These are phyloP conservation scores for Pseudonitzschia delicatissima DNA, from an alignment of 108 stramenopile species.

Conservation along the genomic window DNA sequence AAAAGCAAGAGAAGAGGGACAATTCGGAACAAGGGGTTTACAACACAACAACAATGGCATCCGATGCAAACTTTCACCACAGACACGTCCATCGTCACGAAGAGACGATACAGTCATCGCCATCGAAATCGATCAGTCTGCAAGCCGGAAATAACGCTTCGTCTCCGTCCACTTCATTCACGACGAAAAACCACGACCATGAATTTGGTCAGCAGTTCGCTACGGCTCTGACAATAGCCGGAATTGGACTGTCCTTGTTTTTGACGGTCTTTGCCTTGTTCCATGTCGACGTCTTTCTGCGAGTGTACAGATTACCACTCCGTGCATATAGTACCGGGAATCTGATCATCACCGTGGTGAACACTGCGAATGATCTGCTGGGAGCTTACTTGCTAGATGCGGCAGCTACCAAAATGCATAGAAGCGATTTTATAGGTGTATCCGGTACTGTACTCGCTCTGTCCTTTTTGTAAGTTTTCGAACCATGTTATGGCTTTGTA, in stretches of 20 bases:
- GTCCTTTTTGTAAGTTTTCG: constrained; percentile 26
- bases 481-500: too few relatives aligned
- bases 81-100: not conserved
- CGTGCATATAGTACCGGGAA: constrained; percentile 35
- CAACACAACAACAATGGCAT: not conserved
- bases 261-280: constrained; percentile 39
- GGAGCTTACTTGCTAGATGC: constrained; percentile 42
- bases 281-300: constrained; percentile 48
- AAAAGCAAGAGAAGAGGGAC: too few relatives aligned
- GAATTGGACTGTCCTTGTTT: constrained; percentile 29
- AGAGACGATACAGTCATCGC: not conserved
- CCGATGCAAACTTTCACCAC: not conserved
- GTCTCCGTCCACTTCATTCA: too few relatives aligned
- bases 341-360: constrained; percentile 35
- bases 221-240: constrained; percentile 32
- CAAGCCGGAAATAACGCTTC: too few relatives aligned
- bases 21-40: too few relatives aligned
- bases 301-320: constrained; percentile 38
- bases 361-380: constrained; percentile 33
- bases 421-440: constrained; percentile 41
- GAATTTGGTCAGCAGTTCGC: constrained; percentile 14
- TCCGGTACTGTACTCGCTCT: constrained; percentile 33
- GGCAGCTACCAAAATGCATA: constrained; percentile 23
- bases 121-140: not conserved
- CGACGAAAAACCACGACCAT: constrained; percentile 3